Percentiles rank a stretch among this genome's conserved stretches.
phyloP scores from a whole-genome alignment of 768 basidiomycete genomes.

The Auricularia sp. region DNA sequence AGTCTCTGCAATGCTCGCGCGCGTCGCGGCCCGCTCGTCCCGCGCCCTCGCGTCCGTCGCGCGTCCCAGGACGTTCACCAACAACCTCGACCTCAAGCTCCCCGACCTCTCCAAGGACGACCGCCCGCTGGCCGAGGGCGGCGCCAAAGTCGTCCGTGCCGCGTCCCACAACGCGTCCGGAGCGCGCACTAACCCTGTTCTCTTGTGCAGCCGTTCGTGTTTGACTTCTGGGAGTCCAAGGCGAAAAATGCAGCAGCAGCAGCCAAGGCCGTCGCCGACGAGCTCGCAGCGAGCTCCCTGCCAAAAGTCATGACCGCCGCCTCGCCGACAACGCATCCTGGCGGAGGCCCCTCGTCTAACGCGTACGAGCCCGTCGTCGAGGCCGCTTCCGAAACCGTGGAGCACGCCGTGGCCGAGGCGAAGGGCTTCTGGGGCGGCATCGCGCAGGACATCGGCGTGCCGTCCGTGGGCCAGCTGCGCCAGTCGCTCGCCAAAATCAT shows the following conservation, averaged over 20 bases:
- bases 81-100: slow-evolving; percentile 35
- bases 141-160: slow-evolving; percentile 50
- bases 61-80: slow-evolving; percentile 13
- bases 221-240: slow-evolving; percentile 51
- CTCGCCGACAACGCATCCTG: slow-evolving; percentile 35
- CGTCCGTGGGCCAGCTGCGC: slow-evolving; percentile 19
- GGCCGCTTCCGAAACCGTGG: neutral
- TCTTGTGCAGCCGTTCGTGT: slow-evolving; percentile 41
- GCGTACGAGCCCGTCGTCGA: slow-evolving; percentile 20
- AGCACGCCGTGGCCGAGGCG: slow-evolving; percentile 13
- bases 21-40: neutral
- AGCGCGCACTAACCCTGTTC: slow-evolving; percentile 5
- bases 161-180: neutral
- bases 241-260: slow-evolving; percentile 22
- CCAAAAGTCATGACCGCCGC: slow-evolving; percentile 45
- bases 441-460: slow-evolving; percentile 28
- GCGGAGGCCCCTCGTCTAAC: slow-evolving; percentile 37
- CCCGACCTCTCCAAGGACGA: slow-evolving; percentile 41
- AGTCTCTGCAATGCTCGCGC: neutral
- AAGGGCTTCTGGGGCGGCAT: slow-evolving; percentile 25
- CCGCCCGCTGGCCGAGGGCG: slow-evolving; percentile 20
- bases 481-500: slow-evolving; percentile 7
- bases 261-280: slow-evolving; percentile 14
- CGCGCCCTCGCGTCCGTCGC: slow-evolving; percentile 24
- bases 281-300: slow-evolving; percentile 12